Evolutionary conservation across 345 rosid species (phyloP).

Genomic region (Aquilaria malaccensis): DNA sequence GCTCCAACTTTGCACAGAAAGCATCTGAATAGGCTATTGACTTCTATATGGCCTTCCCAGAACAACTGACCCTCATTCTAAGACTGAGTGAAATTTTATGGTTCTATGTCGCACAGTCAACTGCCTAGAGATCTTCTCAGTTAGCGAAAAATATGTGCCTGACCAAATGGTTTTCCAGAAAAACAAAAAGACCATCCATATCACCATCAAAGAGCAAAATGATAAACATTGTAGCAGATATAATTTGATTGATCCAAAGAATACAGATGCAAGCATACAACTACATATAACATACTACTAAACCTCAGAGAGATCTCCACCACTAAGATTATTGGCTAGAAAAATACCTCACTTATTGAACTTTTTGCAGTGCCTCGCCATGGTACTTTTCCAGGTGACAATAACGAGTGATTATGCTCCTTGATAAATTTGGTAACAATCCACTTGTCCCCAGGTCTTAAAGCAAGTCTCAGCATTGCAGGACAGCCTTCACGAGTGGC

Average conservation of each 20-base stretch:
- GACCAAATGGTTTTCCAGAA: background rate
- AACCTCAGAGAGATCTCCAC: background rate
- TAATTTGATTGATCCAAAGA: too few relatives aligned
- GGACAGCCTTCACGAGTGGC: slow-evolving; percentile 40
- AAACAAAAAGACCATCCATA: background rate
- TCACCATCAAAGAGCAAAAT: background rate
- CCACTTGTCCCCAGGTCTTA: slow-evolving; percentile 36
- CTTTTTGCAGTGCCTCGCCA: slow-evolving; percentile 39
- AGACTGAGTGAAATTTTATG: too few relatives aligned
- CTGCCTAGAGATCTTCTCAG: too few relatives aligned
- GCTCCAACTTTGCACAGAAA: background rate
- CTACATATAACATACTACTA: too few relatives aligned
- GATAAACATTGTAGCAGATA: background rate
- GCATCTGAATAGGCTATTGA: too few relatives aligned
- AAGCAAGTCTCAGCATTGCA: slow-evolving; percentile 43
- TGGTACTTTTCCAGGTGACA: slow-evolving; percentile 38
- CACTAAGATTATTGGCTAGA: background rate
- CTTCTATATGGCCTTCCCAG: too few relatives aligned
- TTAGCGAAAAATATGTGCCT: too few relatives aligned
- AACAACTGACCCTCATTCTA: too few relatives aligned
- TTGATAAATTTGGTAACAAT: slow-evolving; percentile 34
- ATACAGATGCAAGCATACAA: too few relatives aligned
- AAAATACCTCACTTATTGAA: slow-evolving; percentile 30
- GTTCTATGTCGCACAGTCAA: too few relatives aligned
- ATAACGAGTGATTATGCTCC: slow-evolving; percentile 35